Base-by-base conservation (phyloP, 2,329 filamentous ascomycete species). In the Trichoderma polysporum region DNA sequence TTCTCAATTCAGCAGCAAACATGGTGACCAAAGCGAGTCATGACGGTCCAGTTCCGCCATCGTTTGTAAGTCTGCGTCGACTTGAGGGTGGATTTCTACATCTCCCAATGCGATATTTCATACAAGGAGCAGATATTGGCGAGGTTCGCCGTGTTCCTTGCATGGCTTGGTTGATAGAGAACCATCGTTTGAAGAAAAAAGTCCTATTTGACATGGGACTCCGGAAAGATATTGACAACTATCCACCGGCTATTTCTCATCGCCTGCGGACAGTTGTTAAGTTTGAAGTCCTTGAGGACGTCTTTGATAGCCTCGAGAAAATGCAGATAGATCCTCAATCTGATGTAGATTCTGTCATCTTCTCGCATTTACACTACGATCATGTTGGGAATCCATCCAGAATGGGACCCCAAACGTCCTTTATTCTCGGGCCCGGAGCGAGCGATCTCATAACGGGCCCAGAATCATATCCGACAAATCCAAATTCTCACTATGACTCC, bases 121-220 rank as follows among this genome's bases (percentile, higher is more conserved):
- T 90, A 87, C 87, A 2, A 88, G 88, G 76, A 2, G 68, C 90
- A 85, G 2, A 60, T 47, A 39, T 10, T 13, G 4, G 27, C 17
- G 50, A 53, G 13, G 37, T 60, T 31, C 57, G 37, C 2, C 22
- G n/a, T 6, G 37, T 60, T 49, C 57, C 57, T 29, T 27, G 31
- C n/a, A 47, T 49, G 37, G 22, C 57, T 19, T 60, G 13, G 37
- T 31, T 60, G 22, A 60, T 60, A 15, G 37, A 60, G n/a, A 27
- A 58, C 31, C 57, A 49, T 19, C 22, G 17, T 45, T 29, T 27
- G 6, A 31, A 31, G 13, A 60, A 31, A 31, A 45, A 27, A 8
- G 37, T 60, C n/a, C 19, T 60, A 15, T 60, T 60, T 41, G 57
- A 60, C n/a, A 25, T 60, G 22, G 57, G 57, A 31, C 15, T 47